These are phyloP conservation scores for Ganoderma lucidum DNA, from an alignment of 1,284 basidiomycete species.

Conservation along the genomic window DNA sequence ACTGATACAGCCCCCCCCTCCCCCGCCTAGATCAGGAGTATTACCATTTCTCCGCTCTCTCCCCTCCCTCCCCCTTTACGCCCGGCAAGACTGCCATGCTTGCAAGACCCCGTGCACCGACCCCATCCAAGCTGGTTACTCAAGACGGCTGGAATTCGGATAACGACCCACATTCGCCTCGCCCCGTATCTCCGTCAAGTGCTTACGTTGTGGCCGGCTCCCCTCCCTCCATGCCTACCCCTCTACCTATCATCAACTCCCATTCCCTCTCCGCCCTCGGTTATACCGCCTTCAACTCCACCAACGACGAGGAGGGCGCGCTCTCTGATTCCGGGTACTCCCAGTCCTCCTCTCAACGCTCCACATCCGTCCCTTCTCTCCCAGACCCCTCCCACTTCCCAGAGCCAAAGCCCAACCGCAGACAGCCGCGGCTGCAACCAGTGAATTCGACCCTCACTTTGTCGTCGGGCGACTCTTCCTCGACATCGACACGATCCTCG, in stretches of 20 bases:
- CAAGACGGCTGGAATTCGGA: slow-evolving; percentile 40
- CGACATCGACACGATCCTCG: slow-evolving; percentile 76
- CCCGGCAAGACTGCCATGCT: slow-evolving; percentile 39
- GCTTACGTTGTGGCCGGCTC: slow-evolving; percentile 42
- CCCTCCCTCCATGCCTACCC: slow-evolving; percentile 33
- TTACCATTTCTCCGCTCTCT: slow-evolving; percentile 32
- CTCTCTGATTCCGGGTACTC: slow-evolving; percentile 48
- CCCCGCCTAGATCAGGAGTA: slow-evolving; percentile 26
- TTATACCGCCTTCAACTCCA: slow-evolving; percentile 36
- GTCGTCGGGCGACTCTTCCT: slow-evolving; percentile 72
- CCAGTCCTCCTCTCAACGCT: slow-evolving; percentile 54
- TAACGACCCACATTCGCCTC: slow-evolving; percentile 37
- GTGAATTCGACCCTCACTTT: slow-evolving; percentile 53
- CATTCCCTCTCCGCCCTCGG: slow-evolving; percentile 33
- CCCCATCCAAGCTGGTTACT: slow-evolving; percentile 34
- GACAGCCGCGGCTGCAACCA: slow-evolving; percentile 47
- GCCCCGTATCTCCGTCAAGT: slow-evolving; percentile 39
- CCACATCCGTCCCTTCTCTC: slow-evolving; percentile 54
- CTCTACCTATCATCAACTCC: slow-evolving; percentile 30
- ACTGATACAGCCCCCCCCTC: slow-evolving; percentile 21
- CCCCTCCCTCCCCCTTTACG: slow-evolving; percentile 35
- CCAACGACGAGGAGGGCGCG: slow-evolving; percentile 46
- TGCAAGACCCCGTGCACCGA: slow-evolving; percentile 38
- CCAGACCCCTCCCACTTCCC: slow-evolving; percentile 72
- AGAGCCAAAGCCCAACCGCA: slow-evolving; percentile 59